Percentiles rank a stretch among this genome's conserved stretches.
Evolutionary conservation across 140 eudicot genomes (phyloP).

Genomic region (Stevia rebaudiana): DNA sequence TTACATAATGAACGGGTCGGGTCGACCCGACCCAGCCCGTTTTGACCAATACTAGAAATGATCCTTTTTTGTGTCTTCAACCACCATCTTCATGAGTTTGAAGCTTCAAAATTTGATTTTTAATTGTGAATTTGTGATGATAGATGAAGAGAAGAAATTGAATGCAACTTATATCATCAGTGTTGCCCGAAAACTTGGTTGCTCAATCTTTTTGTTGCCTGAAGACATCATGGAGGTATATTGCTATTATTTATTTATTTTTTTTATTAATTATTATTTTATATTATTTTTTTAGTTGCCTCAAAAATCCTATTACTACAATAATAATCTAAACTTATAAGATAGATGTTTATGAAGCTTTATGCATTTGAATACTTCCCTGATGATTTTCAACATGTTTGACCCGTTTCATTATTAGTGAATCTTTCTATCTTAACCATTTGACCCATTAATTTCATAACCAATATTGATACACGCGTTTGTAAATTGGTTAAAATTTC

Average conservation of each 20-base stretch:
- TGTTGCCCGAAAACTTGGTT: slow-evolving; percentile 96
- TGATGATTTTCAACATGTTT: neutral
- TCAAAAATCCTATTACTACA: neutral
- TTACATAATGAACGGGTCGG: too few species aligned
- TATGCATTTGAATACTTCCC: neutral
- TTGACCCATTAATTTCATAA: neutral
- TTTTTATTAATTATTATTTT: neutral
- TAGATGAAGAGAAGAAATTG: slow-evolving; percentile 90
- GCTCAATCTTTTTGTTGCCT: slow-evolving; percentile 84
- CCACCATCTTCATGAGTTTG: neutral
- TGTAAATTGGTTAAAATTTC: neutral
- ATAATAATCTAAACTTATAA: neutral
- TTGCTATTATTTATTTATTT: neutral
- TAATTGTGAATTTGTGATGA: slow-evolving; percentile 15
- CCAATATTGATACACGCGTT: neutral
- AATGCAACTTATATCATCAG: slow-evolving; percentile 95
- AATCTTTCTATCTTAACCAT: neutral
- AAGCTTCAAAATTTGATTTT: neutral
- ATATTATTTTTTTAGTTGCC: neutral
- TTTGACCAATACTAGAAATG: neutral
- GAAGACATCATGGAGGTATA: slow-evolving; percentile 97
- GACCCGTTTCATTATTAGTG: neutral
- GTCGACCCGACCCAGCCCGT: neutral
- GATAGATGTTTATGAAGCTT: neutral
- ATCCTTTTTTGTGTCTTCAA: neutral